These are phyloP conservation scores for Termitomyces sp. DNA, from an alignment of 768 basidiomycete genomes.

Conservation along the genomic window DNA sequence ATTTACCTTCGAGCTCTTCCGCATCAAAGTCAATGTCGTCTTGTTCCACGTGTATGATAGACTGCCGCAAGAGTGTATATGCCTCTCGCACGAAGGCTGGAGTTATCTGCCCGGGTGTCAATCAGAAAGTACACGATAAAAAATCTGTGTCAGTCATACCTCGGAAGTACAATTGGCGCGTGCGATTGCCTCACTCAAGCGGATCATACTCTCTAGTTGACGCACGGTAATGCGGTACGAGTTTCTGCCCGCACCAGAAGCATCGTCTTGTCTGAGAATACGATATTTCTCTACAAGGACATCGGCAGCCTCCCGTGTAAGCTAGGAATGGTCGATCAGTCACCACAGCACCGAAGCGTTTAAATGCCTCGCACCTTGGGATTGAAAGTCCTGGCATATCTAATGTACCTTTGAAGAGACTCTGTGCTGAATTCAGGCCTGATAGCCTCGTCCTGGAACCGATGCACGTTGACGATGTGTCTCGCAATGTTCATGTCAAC, in stretches of 20 bases:
- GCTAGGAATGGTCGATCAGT: conserved; percentile 38
- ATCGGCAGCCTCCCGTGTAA: conserved; percentile 89
- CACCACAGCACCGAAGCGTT: neutral
- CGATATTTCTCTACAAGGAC: conserved; percentile 95
- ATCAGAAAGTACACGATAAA: neutral
- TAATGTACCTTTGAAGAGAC: conserved; percentile 92
- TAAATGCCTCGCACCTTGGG: conserved; percentile 65
- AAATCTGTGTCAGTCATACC: conserved; percentile 32
- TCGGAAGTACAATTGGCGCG: conserved; percentile 95
- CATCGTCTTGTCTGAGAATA: conserved; percentile 86
- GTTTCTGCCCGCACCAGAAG: conserved; percentile 80
- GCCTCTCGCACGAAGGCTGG: conserved; percentile 96
- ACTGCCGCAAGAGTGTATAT: conserved; percentile 87
- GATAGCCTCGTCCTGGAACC: conserved; percentile 92
- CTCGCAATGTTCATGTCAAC: conserved; percentile 90
- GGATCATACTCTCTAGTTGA: conserved; percentile 98
- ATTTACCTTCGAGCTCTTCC: conserved; percentile 66
- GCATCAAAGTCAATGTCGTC: conserved; percentile 98
- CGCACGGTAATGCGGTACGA: conserved; percentile 97
- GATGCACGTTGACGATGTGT: conserved; percentile 97
- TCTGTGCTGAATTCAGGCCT: conserved; percentile 97
- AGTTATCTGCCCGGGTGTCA: conserved; percentile 61
- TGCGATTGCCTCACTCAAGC: conserved; percentile 94
- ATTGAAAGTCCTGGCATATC: conserved; percentile 95
- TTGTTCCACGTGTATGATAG: conserved; percentile 99